These are phyloP conservation scores for Cryphonectria nitschkei DNA, from an alignment of 2,329 filamentous ascomycete species.

Conservation along the genomic window DNA sequence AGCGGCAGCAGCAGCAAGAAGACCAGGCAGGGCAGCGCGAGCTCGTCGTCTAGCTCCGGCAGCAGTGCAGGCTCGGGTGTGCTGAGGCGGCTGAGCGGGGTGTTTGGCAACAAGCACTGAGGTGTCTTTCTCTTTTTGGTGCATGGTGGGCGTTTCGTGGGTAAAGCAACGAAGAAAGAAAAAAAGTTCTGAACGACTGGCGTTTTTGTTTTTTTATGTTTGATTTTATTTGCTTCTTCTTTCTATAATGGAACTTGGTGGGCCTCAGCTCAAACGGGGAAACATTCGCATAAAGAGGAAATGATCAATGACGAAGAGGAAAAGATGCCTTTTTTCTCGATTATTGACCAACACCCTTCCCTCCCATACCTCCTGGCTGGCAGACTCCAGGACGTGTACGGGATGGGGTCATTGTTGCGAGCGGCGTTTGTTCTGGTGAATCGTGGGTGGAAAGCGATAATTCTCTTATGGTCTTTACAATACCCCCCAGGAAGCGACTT, in stretches of 20 bases:
- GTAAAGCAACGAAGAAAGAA: conserved; percentile 13
- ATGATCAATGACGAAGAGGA: background rate
- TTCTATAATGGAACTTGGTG: conserved; percentile 26
- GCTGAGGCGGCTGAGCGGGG: conserved; percentile 45
- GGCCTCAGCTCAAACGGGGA: conserved; percentile 39
- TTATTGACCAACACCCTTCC: background rate
- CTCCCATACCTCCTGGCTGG: conserved; percentile 32
- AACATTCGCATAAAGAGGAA: conserved; percentile 13
- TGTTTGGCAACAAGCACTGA: conserved; percentile 14
- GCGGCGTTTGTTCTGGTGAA: conserved; percentile 52
- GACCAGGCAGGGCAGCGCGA: conserved; percentile 38
- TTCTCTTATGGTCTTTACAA: conserved; percentile 40
- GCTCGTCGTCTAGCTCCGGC: conserved; percentile 34
- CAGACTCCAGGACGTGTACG: conserved; percentile 32
- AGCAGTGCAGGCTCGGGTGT: conserved; percentile 37
- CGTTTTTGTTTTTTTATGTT: background rate
- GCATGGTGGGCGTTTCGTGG: background rate
- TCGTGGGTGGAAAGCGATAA: conserved; percentile 31
- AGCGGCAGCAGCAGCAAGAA: conserved; percentile 31
- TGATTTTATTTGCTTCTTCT: background rate
- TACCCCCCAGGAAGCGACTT: conserved; percentile 39
- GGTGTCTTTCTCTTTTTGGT: background rate
- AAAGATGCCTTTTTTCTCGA: background rate
- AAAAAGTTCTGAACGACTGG: background rate
- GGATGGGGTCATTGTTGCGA: conserved; percentile 21